A percentile compares a stretch with the other conserved stretches of the same genome.
These are phyloP conservation scores for Trametes hirsuta DNA, from an alignment of 1,284 basidiomycete genomes.

Conservation along the genomic window DNA sequence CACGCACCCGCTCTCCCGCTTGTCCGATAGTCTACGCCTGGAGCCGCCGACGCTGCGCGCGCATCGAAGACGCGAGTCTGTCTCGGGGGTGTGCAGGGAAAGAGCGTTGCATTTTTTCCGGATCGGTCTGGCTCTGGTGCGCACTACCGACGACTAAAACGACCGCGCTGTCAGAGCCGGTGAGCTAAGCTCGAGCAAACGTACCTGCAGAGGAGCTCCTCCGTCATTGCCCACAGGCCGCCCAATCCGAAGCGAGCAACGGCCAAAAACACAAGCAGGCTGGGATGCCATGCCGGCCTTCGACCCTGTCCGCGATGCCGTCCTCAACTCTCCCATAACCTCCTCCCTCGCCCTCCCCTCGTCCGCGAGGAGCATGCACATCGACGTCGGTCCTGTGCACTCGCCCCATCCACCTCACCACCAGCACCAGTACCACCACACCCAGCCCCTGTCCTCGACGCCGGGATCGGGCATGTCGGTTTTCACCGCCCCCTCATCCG, in stretches of 20 bases:
- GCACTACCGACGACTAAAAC: constrained; percentile 23
- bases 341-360: constrained; percentile 35
- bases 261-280: constrained; percentile 5
- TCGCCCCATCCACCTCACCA: constrained; percentile 11
- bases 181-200: constrained; percentile 16
- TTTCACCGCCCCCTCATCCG: constrained; percentile 19
- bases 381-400: constrained; percentile 29
- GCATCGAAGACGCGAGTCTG: too few species aligned
- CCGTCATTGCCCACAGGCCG: constrained; percentile 10
- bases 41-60: not conserved
- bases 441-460: constrained; percentile 16
- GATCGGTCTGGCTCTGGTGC: constrained; percentile 6
- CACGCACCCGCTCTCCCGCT: not conserved
- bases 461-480: constrained; percentile 23
- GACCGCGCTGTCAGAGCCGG: constrained; percentile 22
- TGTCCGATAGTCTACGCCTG: not conserved
- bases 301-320: constrained; percentile 83
- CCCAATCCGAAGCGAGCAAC: constrained; percentile 14
- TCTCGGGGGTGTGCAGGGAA: not conserved
- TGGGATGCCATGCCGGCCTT: constrained; percentile 66
- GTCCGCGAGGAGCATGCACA: constrained; percentile 28
- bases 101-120: not conserved
- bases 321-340: constrained; percentile 64
- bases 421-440: not conserved
- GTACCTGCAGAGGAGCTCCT: not conserved